A percentile compares a stretch with the other conserved stretches of the same genome.
These are phyloP conservation scores for Plasmodium vivax DNA, from an alignment of 169 alveolate genomes.

Conservation along the genomic window DNA sequence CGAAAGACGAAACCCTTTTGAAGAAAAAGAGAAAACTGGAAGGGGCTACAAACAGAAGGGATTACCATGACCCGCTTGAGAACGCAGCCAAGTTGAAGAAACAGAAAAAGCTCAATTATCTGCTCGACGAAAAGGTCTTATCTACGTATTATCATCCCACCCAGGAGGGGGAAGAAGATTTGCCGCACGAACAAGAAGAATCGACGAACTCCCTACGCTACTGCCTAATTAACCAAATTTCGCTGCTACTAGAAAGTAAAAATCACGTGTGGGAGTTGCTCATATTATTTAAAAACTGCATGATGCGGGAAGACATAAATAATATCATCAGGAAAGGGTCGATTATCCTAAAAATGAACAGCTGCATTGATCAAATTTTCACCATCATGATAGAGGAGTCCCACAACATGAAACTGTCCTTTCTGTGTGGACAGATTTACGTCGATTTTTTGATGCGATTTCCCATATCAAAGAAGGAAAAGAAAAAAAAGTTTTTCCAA, in stretches of 20 bases:
- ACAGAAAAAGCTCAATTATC: constrained; percentile 23
- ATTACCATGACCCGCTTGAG: not conserved
- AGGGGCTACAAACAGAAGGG: not conserved
- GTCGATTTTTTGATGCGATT: constrained; percentile 65
- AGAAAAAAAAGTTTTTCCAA: constrained; percentile 40
- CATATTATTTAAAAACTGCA: constrained; percentile 49
- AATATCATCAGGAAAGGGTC: constrained; percentile 11
- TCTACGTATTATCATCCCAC: not conserved
- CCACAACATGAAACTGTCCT: constrained; percentile 61
- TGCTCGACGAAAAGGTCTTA: constrained; percentile 33
- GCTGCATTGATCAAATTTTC: constrained; percentile 63
- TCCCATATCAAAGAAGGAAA: constrained; percentile 58
- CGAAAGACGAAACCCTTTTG: not conserved
- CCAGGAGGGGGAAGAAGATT: not conserved
- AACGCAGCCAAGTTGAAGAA: not conserved
- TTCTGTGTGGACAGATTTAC: constrained; percentile 74
- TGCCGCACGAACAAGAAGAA: constrained; percentile 7
- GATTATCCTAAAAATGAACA: constrained; percentile 42
- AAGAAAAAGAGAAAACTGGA: not conserved
- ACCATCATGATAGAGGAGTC: constrained; percentile 71
- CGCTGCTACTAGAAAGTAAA: constrained; percentile 55
- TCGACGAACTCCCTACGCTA: constrained; percentile 35
- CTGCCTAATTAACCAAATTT: constrained; percentile 52
- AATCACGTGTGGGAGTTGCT: constrained; percentile 60
- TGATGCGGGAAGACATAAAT: constrained; percentile 56